Base-by-base conservation (phyloP, 371 early-diverging fungal genomes). In the Rhizopus stolonifer region DNA sequence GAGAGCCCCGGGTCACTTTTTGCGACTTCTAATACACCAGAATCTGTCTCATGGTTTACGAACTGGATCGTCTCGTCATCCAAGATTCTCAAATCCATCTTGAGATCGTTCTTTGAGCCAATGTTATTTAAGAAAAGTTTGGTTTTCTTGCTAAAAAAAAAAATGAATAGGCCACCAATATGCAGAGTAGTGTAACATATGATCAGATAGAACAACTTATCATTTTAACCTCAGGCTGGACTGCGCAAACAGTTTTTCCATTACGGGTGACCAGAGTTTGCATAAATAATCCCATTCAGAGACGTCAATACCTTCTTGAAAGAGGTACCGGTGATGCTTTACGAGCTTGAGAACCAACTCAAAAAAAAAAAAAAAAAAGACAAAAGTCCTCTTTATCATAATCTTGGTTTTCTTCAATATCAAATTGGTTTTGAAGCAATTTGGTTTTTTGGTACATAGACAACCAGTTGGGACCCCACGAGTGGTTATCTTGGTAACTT, bases 391-490 rank as follows among this genome's bases (percentile, higher is more conserved):
- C 39, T 24, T 25, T 36, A 3, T 49, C 39, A 4, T 15, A 39
- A 15, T 49, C 50, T 26, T 49, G 38, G 25, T 49, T 39, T 25
- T 38, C 50, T 39, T 49, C 50, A 1, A 49, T 10, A 49, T 49
- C 26, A 26, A 34, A 49, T 26, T 14, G n/a, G 4, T 14, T 17
- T 39, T 38, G 25, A 9, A 49, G 29, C 29, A 11, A 29, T 29
- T 29, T 29, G 29, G 29, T 40, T 40, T 40, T 40, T 40, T 19
- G 42, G 42, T 40, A 40, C 42, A 40, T 40, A 40, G 42, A 40
- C 42, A 40, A 40, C 42, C 42, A 40, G 42, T 40, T 40, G 10
- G 29, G 29, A 29, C 29, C 29, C 0, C 29, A 29, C 29, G 29
- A 29, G 29, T 11, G 29, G 29, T 29, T 29, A 39, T 39, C 18